Evolutionary conservation across 2,329 filamentous ascomycete species (phyloP).

Genomic region (Alternaria angustiovoidea): DNA sequence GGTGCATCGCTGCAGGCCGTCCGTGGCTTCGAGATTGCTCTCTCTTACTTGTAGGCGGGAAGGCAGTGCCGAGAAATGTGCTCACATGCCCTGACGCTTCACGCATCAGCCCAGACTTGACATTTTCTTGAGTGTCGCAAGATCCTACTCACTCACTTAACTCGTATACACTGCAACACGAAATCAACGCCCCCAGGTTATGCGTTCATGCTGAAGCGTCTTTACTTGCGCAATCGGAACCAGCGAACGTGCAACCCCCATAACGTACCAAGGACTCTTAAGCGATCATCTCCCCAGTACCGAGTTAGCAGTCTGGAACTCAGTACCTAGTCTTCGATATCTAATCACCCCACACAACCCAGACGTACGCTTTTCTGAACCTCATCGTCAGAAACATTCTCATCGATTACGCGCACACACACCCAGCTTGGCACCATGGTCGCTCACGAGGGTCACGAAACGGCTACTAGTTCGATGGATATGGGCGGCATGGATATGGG

Average conservation of each 20-base stretch:
- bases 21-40: slow-evolving; percentile 10
- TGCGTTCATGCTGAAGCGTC: slow-evolving; percentile 39
- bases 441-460: slow-evolving; percentile 42
- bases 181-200: slow-evolving; percentile 17
- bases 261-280: slow-evolving; percentile 26
- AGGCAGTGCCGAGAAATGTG: slow-evolving; percentile 5
- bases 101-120: slow-evolving; percentile 44
- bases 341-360: slow-evolving; percentile 4
- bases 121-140: slow-evolving; percentile 44
- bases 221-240: slow-evolving; percentile 14
- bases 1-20: slow-evolving; percentile 14
- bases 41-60: slow-evolving; percentile 1
- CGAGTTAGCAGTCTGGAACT: slow-evolving; percentile 43
- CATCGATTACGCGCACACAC: neutral
- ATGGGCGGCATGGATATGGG: slow-evolving; percentile 34
- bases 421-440: slow-evolving; percentile 36
- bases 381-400: neutral
- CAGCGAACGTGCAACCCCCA: slow-evolving; percentile 27
- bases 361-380: neutral
- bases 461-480: slow-evolving; percentile 15
- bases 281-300: slow-evolving; percentile 23
- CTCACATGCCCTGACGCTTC: slow-evolving; percentile 33
- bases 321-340: slow-evolving; percentile 23
- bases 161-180: slow-evolving; percentile 24
- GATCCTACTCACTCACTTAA: slow-evolving; percentile 38